Conservation (phyloP, 2,329 filamentous ascomycete genomes). For the Penicillium sp. region DNA sequence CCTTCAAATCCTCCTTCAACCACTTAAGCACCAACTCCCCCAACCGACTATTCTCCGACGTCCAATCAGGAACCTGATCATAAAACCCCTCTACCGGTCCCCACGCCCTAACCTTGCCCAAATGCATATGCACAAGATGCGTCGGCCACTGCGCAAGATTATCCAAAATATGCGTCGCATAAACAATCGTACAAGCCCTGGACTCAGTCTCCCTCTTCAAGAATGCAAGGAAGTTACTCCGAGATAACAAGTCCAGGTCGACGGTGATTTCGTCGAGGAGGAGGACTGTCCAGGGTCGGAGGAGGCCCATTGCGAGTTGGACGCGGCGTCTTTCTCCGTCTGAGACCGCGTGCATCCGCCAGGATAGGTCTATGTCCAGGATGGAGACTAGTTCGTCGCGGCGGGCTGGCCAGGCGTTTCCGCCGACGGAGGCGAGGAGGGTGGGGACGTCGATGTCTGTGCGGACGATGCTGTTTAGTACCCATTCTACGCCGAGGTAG, state of each 20-base stretch:
- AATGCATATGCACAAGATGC: conserved; percentile 93
- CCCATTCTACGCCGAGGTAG: conserved; percentile 97
- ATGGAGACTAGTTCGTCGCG: conserved; percentile 86
- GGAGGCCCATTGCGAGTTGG: conserved; percentile 92
- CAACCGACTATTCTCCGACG: conserved; percentile 77
- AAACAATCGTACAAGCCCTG: conserved; percentile 88
- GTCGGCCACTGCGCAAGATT: conserved; percentile 95
- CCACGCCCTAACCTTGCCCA: conserved; percentile 87
- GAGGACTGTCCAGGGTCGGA: conserved; percentile 89
- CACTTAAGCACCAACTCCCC: conserved; percentile 88
- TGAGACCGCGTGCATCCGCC: conserved; percentile 95
- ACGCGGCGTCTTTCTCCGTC: conserved; percentile 92
- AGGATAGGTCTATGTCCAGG: conserved; percentile 86
- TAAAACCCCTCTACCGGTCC: conserved; percentile 75
- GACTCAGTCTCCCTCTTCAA: conserved; percentile 84
- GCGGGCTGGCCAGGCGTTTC: conserved; percentile 78
- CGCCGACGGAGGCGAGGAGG: conserved; percentile 83
- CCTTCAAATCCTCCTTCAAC: conserved; percentile 79
- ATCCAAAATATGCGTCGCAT: conserved; percentile 96
- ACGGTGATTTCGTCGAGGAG: conserved; percentile 97
- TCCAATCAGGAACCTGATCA: conserved; percentile 56
- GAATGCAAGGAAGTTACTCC: conserved; percentile 84
- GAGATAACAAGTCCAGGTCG: conserved; percentile 85
- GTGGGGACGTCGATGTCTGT: conserved; percentile 92
- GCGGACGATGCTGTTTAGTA: conserved; percentile 93